These are phyloP conservation scores for Rhododendron ferrugineum DNA, from an alignment of 148 eudicot genomes.

Conservation along the genomic window DNA sequence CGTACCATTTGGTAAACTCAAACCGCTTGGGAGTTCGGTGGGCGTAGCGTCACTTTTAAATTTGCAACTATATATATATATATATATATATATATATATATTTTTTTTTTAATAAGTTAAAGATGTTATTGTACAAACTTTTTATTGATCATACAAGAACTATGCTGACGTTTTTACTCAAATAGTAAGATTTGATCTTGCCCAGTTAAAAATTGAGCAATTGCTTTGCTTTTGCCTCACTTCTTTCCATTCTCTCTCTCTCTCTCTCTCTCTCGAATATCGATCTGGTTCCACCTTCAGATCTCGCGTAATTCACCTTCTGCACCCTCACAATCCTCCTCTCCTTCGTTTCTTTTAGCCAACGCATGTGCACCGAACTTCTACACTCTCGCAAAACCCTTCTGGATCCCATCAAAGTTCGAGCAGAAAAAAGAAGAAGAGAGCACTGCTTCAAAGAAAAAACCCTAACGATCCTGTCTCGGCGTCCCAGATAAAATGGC, in stretches of 20 bases:
- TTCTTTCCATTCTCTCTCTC: not conserved
- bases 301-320: constrained; percentile 7
- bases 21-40: too few relatives aligned
- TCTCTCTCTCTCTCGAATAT: not conserved
- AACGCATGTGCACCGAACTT: not conserved
- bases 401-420: not conserved
- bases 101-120: too few relatives aligned
- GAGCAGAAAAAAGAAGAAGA: not conserved
- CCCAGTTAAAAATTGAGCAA: too few relatives aligned
- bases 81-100: too few relatives aligned
- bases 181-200: too few relatives aligned
- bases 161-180: too few relatives aligned
- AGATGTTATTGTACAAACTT: too few relatives aligned
- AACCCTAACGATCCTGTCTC: not conserved
- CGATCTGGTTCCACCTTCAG: constrained; percentile 1
- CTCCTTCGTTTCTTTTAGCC: not conserved
- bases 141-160: too few relatives aligned
- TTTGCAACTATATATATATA: too few relatives aligned
- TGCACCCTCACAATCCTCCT: not conserved
- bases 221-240: not conserved
- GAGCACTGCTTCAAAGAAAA: not conserved
- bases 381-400: not conserved
- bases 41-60: too few relatives aligned
- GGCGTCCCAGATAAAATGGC: constrained; percentile 31
- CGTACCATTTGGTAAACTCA: too few relatives aligned